phyloP scores from a whole-genome alignment of 306 rosid genomes.

The Dalbergia cultrata region DNA sequence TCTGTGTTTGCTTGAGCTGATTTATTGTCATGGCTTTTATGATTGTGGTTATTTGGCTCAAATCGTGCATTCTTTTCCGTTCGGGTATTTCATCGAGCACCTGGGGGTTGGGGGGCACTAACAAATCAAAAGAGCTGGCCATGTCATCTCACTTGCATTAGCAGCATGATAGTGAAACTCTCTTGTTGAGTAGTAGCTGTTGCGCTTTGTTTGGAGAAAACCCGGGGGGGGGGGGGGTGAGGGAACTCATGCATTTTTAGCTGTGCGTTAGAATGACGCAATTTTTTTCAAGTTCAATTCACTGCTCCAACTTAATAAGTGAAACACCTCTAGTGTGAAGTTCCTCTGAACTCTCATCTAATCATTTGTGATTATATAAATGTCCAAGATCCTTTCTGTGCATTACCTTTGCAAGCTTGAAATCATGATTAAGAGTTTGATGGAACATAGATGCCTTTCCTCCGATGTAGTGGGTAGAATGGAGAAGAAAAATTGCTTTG shows the following conservation, averaged over 20 bases:
- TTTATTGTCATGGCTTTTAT: background rate
- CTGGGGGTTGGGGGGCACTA: constrained; percentile 15
- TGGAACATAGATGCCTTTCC: constrained; percentile 5
- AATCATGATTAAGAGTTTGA: background rate
- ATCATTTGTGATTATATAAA: background rate
- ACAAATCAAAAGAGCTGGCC: background rate
- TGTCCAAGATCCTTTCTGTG: background rate
- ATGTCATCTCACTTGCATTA: constrained; percentile 11
- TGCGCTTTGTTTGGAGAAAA: background rate
- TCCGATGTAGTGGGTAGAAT: background rate
- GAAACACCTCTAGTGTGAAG: background rate
- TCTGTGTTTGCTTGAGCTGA: background rate
- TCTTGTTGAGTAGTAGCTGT: background rate
- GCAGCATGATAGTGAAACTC: background rate
- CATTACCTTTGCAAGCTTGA: background rate
- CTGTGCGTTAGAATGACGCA: constrained; percentile 23
- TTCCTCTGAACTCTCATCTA: background rate
- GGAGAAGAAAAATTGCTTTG: background rate
- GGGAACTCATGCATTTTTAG: background rate
- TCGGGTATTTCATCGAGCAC: constrained; percentile 38
- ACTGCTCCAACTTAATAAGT: background rate
- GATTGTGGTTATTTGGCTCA: background rate
- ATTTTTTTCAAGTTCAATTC: constrained; percentile 9
- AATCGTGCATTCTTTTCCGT: background rate
- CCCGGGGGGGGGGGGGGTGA: background rate